phyloP scores from a whole-genome alignment of 257 asterid species.

The Solanum pimpinellifolium region DNA sequence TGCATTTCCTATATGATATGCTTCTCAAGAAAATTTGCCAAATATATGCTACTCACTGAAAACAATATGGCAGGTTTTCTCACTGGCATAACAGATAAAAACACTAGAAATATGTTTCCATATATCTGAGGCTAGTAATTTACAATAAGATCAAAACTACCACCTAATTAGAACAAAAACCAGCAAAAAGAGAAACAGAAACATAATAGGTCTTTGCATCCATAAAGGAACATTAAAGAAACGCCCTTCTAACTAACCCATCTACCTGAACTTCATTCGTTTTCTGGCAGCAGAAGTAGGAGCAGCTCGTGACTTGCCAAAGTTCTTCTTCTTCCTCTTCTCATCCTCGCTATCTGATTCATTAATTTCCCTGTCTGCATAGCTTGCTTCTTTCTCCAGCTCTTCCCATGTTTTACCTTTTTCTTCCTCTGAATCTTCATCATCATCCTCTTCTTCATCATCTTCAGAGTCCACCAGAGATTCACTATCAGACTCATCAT shows the following conservation, averaged over 20 bases:
- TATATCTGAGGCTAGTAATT: not conserved
- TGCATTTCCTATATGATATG: not conserved
- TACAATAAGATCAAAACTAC: not conserved
- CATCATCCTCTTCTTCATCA: conserved; percentile 9
- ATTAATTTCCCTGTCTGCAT: conserved; percentile 12
- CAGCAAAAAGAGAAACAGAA: not conserved
- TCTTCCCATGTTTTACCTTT: conserved; percentile 22
- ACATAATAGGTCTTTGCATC: not conserved
- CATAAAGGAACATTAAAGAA: not conserved
- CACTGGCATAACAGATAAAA: not conserved
- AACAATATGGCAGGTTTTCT: not conserved
- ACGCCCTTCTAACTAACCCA: not conserved
- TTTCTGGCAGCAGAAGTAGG: conserved; percentile 23
- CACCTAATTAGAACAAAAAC: not conserved
- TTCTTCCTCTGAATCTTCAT: conserved; percentile 11
- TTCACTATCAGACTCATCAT: conserved; percentile 15
- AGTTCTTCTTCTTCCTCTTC: conserved; percentile 14
- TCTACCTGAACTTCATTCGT: conserved; percentile 41
- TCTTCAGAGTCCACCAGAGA: conserved; percentile 15
- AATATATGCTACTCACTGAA: not conserved
- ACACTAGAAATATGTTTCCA: not conserved
- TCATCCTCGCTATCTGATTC: conserved; percentile 23
- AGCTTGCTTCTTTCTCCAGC: conserved; percentile 14
- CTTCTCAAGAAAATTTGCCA: not conserved
- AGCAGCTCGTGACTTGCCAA: conserved; percentile 13